phyloP scores from a whole-genome alignment of 257 asterid species.

The Ilex aquifolium region DNA sequence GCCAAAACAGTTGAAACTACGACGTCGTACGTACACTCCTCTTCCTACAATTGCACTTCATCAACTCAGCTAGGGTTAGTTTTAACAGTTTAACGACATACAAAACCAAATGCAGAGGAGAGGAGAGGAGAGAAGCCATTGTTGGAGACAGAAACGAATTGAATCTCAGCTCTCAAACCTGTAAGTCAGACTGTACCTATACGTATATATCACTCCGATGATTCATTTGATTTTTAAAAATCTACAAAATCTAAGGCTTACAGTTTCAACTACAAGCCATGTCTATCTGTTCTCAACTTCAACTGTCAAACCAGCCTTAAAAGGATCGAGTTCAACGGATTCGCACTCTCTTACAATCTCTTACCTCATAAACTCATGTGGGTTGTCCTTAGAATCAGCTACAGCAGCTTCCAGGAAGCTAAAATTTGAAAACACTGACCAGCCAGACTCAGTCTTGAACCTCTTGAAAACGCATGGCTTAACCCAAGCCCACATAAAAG shows the following conservation, averaged over 20 bases:
- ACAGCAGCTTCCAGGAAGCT: not conserved
- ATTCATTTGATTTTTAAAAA: not conserved
- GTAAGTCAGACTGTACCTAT: not conserved
- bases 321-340: not conserved
- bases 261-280: too few relatives aligned
- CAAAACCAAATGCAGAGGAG: not conserved
- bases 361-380: not conserved
- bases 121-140: not conserved
- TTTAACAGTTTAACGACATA: not conserved
- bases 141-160: not conserved
- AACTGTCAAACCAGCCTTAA: not conserved
- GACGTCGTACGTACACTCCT: too few relatives aligned
- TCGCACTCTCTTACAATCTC: not conserved
- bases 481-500: not conserved
- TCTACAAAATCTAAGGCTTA: not conserved
- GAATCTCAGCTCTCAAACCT: not conserved
- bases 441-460: not conserved
- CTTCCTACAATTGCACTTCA: too few relatives aligned
- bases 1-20: too few relatives aligned
- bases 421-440: not conserved
- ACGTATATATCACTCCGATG: not conserved
- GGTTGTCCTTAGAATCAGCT: slow-evolving; percentile 1
- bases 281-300: not conserved
- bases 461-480: not conserved
- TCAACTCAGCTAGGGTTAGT: not conserved